Percentiles rank a stretch among this genome's conserved stretches.
These are phyloP conservation scores for Kwoniella pini DNA, from an alignment of 768 basidiomycete species.

Conservation along the genomic window DNA sequence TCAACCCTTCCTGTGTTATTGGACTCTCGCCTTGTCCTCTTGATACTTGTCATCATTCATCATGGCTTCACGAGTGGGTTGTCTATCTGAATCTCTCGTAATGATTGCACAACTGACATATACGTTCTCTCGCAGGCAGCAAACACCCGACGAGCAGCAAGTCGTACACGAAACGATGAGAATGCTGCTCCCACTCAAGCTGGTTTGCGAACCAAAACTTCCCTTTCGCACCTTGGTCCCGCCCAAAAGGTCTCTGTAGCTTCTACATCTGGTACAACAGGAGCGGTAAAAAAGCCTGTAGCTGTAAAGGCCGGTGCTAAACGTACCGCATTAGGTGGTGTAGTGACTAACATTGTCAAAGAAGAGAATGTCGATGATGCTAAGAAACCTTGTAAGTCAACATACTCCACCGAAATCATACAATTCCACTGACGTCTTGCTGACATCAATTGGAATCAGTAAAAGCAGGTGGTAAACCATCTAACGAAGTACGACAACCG, in stretches of 20 bases:
- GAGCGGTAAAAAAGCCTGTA: conserved; percentile 50
- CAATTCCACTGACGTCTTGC: not conserved
- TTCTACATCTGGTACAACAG: conserved; percentile 11
- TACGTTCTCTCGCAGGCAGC: conserved; percentile 18
- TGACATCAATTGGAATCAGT: not conserved
- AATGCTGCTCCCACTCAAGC: conserved; percentile 42
- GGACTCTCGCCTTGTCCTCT: not conserved
- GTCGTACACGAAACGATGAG: conserved; percentile 47
- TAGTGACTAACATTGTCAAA: conserved; percentile 67
- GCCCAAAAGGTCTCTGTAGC: conserved; percentile 32
- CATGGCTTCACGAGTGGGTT: conserved; percentile 25
- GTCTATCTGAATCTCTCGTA: too few relatives aligned
- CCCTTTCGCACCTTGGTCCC: conserved; percentile 39
- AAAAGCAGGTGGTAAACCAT: conserved; percentile 3
- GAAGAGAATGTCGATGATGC: conserved; percentile 51
- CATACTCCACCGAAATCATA: too few relatives aligned
- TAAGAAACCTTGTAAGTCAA: conserved; percentile 38
- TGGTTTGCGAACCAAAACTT: conserved; percentile 39
- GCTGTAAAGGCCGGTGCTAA: conserved; percentile 64
- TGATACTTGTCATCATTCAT: conserved; percentile 1
- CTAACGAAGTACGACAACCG: conserved; percentile 37
- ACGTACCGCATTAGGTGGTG: conserved; percentile 76
- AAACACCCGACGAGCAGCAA: conserved; percentile 36
- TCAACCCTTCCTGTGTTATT: not conserved
- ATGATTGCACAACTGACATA: not conserved